Evolutionary conservation across 192 early-diverging fungal species (phyloP), one percentile per base, ranked within the genome.

Genomic region (Coemansia sp.): DNA sequence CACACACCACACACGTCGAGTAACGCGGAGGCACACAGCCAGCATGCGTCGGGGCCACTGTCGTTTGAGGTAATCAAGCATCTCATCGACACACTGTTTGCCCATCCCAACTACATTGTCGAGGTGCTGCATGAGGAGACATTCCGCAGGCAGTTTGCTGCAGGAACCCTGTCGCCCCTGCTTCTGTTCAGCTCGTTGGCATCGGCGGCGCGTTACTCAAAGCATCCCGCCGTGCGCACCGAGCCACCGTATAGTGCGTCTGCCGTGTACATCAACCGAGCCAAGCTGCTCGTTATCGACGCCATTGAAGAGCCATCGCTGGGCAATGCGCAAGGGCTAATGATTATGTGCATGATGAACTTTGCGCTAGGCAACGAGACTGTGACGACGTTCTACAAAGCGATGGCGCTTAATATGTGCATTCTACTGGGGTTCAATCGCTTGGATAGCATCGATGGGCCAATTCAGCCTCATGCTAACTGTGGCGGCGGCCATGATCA

Each of bases 341-440:
- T 77, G 72, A 72, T 83, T n/a, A 70, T 83, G 68, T 77, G 75
- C 57, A 69, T 78, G 72, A 83, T 77, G 72, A 50, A 75, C 72
- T 78, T 83, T 61, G 61, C 63, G 21, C 72, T 83, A 39, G 80
- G 80, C 41, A 75, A 83, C 66, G 80, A 83, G 51, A 51, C 41
- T 37, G 62, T 64, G 21, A 72, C 76, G 37, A 78, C 80, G 32
- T 77, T 63, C 32, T 83, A 83, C 76, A 77, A 72, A 65, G 70
- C 75, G 38, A 59, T 83, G 72, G 76, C 73, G 55, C 59, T 83
- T 29, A 83, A 78, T 61, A 83, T 83, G 80, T 78, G 80, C 53
- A 78, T 83, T 36, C 17, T 77, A 25, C 72, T 83, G 9, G 80
- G 80, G 1, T 83, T 68, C 69, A 83, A 83, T 67, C 72, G 76